Evolutionary conservation across 2,329 filamentous ascomycete genomes (phyloP).

Genomic region (Scedosporium minutisporum): DNA sequence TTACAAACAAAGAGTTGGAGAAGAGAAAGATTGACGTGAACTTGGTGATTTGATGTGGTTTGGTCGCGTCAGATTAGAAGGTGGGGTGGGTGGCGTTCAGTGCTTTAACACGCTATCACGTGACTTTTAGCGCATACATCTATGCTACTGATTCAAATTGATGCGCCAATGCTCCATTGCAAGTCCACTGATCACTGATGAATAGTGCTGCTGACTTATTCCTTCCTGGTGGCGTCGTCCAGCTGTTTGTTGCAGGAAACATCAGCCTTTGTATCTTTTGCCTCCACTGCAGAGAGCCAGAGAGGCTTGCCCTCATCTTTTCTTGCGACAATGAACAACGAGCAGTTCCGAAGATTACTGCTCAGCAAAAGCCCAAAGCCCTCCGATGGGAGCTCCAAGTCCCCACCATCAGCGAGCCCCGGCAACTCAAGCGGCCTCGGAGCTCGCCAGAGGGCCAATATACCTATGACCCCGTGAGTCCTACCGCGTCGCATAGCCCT

Average conservation of each 20-base stretch:
- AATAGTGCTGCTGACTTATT: no score
- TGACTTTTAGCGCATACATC: constrained; percentile 12
- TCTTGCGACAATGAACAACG: constrained; percentile 71
- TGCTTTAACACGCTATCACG: constrained; percentile 29
- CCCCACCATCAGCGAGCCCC: constrained; percentile 24
- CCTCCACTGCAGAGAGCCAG: no score
- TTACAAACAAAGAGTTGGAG: background rate
- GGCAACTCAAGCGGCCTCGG: constrained; percentile 48
- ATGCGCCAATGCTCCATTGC: no score
- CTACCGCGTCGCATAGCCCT: background rate
- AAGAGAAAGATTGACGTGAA: background rate
- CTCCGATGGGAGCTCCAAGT: constrained; percentile 32
- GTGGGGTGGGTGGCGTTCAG: background rate
- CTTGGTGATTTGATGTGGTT: background rate
- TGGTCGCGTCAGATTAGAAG: background rate
- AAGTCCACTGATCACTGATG: no score
- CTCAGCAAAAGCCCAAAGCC: constrained; percentile 36
- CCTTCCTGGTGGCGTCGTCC: no score
- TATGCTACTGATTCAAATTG: no score
- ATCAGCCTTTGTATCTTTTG: no score
- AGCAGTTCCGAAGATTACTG: constrained; percentile 80
- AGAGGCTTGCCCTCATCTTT: no score
- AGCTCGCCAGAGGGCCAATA: constrained; percentile 67
- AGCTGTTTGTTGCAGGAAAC: no score
- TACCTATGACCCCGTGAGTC: constrained; percentile 87